Conservation (phyloP, 2,329 filamentous ascomycete genomes). For the Penicillium sp. region DNA sequence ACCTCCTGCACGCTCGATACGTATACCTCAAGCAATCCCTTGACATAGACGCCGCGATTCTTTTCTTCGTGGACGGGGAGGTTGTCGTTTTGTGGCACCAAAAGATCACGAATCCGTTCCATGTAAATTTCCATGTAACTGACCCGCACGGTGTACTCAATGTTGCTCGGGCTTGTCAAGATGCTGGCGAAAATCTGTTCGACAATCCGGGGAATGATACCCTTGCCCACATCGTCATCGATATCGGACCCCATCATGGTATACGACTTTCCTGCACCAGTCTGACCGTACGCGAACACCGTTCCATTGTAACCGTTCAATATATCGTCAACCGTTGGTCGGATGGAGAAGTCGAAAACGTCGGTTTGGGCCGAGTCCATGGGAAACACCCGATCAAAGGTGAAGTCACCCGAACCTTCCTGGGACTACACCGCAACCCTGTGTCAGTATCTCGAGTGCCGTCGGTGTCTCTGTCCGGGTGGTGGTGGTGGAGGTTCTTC, state of each 20-base stretch:
- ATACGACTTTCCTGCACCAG: constrained; percentile 97
- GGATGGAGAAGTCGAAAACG: constrained; percentile 98
- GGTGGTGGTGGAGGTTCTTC: no score
- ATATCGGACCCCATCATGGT: constrained; percentile 99
- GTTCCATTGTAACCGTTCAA: constrained; percentile 99
- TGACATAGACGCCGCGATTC: constrained; percentile 93
- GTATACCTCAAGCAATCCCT: constrained; percentile 91
- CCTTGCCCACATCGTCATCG: constrained; percentile 82
- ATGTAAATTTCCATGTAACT: constrained; percentile 99
- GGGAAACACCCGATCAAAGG: constrained; percentile 96
- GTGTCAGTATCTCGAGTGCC: constrained; percentile 22
- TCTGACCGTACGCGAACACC: constrained; percentile 98
- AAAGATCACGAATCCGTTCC: constrained; percentile 93
- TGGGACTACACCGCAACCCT: constrained; percentile 63
- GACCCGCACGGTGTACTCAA: constrained; percentile 97
- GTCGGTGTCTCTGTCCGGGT: no score
- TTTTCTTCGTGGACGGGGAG: constrained; percentile 98
- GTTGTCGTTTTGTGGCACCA: constrained; percentile 93
- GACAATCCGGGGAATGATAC: constrained; percentile 95
- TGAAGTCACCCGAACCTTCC: constrained; percentile 84
- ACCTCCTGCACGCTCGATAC: constrained; percentile 95
- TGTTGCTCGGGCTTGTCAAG: constrained; percentile 84
- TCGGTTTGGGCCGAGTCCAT: constrained; percentile 89
- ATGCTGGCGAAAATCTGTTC: constrained; percentile 98
- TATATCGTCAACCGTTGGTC: constrained; percentile 94